Conservation (phyloP, 352 stramenopile genomes). For the Phytophthora hibernalis region DNA sequence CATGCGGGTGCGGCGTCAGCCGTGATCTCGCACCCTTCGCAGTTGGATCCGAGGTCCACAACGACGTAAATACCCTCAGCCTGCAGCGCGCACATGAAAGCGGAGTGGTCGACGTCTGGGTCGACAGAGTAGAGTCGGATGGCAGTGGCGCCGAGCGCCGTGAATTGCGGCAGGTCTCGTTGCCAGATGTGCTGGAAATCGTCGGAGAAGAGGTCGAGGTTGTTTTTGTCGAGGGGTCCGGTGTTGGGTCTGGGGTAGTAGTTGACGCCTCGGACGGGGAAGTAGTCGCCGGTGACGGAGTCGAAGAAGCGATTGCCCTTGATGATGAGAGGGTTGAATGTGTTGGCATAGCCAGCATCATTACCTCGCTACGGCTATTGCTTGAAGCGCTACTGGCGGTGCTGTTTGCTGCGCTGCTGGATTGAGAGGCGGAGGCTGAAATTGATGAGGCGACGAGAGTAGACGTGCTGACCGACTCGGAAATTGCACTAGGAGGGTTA, state of each 20-base stretch:
- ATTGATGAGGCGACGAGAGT: not conserved
- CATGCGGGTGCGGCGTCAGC: slow-evolving; percentile 53
- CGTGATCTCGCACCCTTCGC: slow-evolving; percentile 72
- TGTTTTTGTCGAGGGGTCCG: slow-evolving; percentile 71
- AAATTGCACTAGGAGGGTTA: not conserved
- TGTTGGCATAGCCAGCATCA: slow-evolving; percentile 23
- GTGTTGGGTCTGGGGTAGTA: slow-evolving; percentile 90
- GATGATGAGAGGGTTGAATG: slow-evolving; percentile 60
- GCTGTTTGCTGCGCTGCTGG: not conserved
- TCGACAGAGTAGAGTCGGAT: slow-evolving; percentile 89
- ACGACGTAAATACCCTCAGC: slow-evolving; percentile 80
- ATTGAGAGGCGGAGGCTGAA: not conserved
- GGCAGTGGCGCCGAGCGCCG: slow-evolving; percentile 71
- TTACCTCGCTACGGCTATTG: slow-evolving; percentile 1
- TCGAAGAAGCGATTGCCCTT: slow-evolving; percentile 88
- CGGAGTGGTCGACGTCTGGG: slow-evolving; percentile 66
- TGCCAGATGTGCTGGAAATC: slow-evolving; percentile 72
- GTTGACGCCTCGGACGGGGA: slow-evolving; percentile 79
- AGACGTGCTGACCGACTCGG: not conserved
- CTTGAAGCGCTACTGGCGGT: not conserved
- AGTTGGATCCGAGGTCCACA: slow-evolving; percentile 71
- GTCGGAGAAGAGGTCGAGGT: slow-evolving; percentile 86
- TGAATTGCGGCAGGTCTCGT: slow-evolving; percentile 73
- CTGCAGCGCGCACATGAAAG: slow-evolving; percentile 88
- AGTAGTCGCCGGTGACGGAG: slow-evolving; percentile 68